These are phyloP conservation scores for Phytophthora aleatoria DNA, from an alignment of 352 stramenopile species.

Conservation along the genomic window DNA sequence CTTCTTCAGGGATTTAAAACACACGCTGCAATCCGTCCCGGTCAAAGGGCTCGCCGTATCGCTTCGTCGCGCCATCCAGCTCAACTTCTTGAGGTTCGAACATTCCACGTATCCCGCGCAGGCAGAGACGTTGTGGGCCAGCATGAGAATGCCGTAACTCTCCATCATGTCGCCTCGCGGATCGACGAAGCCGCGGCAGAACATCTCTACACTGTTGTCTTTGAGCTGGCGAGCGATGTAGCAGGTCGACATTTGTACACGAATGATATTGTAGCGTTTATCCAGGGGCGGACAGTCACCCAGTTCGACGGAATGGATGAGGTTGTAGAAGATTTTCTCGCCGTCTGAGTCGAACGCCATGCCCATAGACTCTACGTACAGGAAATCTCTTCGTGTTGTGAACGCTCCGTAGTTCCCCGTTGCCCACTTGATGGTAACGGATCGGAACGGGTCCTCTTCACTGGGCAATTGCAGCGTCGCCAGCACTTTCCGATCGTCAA, in stretches of 20 bases:
- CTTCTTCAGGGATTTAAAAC: slow-evolving; percentile 36
- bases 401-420: slow-evolving; percentile 34
- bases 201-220: slow-evolving; percentile 47
- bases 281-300: slow-evolving; percentile 21
- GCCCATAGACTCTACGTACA: slow-evolving; percentile 48
- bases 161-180: slow-evolving; percentile 44
- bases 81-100: slow-evolving; percentile 66
- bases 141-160: slow-evolving; percentile 37
- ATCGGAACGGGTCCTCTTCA: slow-evolving; percentile 49
- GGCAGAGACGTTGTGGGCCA: slow-evolving; percentile 35
- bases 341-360: slow-evolving; percentile 42
- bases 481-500: slow-evolving; percentile 41
- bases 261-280: slow-evolving; percentile 35
- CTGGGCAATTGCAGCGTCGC: slow-evolving; percentile 38
- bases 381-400: slow-evolving; percentile 35
- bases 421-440: slow-evolving; percentile 46
- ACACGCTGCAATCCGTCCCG: slow-evolving; percentile 32
- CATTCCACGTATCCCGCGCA: slow-evolving; percentile 42
- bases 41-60: slow-evolving; percentile 11
- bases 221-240: slow-evolving; percentile 46
- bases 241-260: slow-evolving; percentile 50
- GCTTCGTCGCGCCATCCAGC: slow-evolving; percentile 45
- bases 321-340: slow-evolving; percentile 43
- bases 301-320: slow-evolving; percentile 48
- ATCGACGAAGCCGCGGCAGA: slow-evolving; percentile 53